A percentile compares a stretch with the other conserved stretches of the same genome.
Evolutionary conservation across 176 grass and related monocot species (phyloP).

Genomic region (Triticum urartu): DNA sequence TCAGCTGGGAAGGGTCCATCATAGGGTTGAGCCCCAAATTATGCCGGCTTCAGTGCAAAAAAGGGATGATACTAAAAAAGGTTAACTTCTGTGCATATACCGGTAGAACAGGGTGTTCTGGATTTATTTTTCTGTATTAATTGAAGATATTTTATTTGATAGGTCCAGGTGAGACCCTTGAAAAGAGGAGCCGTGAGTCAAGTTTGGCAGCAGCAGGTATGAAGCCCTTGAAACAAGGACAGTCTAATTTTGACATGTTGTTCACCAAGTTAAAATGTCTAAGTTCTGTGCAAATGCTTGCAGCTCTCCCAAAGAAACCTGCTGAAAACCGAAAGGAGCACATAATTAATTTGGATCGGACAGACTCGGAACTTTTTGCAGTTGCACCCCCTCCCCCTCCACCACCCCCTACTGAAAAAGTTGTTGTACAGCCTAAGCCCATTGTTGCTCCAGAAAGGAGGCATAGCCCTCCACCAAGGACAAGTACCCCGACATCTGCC

Average conservation of each 20-base stretch:
- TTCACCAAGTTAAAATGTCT: not conserved
- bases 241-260: conserved; percentile 12
- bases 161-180: conserved; percentile 30
- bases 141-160: conserved; percentile 31
- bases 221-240: not conserved
- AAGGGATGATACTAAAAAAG: conserved; percentile 54
- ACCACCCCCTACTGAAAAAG: conserved; percentile 36
- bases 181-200: conserved; percentile 33
- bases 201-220: conserved; percentile 54
- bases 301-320: conserved; percentile 50
- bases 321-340: conserved; percentile 60
- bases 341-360: conserved; percentile 58
- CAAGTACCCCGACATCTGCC: conserved; percentile 41
- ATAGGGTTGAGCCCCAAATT: conserved; percentile 46
- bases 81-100: conserved; percentile 28
- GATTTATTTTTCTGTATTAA: not conserved
- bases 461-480: conserved; percentile 34
- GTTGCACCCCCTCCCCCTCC: conserved; percentile 10
- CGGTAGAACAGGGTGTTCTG: not conserved
- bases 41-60: conserved; percentile 45
- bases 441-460: conserved; percentile 45
- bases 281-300: conserved; percentile 23
- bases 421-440: conserved; percentile 50
- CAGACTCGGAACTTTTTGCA: conserved; percentile 49
- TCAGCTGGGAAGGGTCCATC: conserved; percentile 47